Evolutionary conservation across 805 yeast species (phyloP), one percentile per base, ranked within the genome.

Genomic region (Yamadazyma kitorensis): DNA sequence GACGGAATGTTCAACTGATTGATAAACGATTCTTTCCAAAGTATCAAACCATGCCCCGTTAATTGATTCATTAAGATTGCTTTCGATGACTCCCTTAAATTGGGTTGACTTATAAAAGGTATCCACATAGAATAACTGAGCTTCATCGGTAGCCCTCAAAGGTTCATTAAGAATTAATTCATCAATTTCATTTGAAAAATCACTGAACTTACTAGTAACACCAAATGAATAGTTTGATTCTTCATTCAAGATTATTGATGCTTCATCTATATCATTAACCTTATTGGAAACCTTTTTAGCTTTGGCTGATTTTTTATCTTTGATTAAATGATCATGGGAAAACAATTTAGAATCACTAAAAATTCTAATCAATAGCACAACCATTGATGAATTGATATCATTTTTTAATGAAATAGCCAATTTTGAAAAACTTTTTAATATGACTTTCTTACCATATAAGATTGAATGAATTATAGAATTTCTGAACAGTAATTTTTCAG

Each of bases 191-290:
- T 44, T 32, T 21, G 55, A 48, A 11, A 36, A 28, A 10, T 41
- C 50, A 5, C 48, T 41, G 17, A 68, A 59, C 41, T 74, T 75
- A 46, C 80, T 73, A 0, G 82, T 69, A 2, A 78, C 53, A 3
- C 85, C 84, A 52, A 61, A 74, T 3, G 68, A 64, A 47, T 65
- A 67, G 13, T 70, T 73, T 40, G 64, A 70, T 29, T 68, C 74
- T 18, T 76, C 76, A 24, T 63, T 67, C 11, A 80, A 59, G 22
- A 74, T 30, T 5, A 60, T 36, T 2, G 40, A 29, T 17, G 41
- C 44, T 3, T 36, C 29, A 27, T 59, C 56, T 16, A 36, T 46
- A 39, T 64, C 70, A 5, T 36, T 40, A 6, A 56, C 36, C 24
- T 40, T 44, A 11, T 24, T 30, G 17, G 17, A 15, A n/a, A 48